Evolutionary conservation across 495 filamentous ascomycete genomes (phyloP).

Genomic region (Aspergillus homomorphus): DNA sequence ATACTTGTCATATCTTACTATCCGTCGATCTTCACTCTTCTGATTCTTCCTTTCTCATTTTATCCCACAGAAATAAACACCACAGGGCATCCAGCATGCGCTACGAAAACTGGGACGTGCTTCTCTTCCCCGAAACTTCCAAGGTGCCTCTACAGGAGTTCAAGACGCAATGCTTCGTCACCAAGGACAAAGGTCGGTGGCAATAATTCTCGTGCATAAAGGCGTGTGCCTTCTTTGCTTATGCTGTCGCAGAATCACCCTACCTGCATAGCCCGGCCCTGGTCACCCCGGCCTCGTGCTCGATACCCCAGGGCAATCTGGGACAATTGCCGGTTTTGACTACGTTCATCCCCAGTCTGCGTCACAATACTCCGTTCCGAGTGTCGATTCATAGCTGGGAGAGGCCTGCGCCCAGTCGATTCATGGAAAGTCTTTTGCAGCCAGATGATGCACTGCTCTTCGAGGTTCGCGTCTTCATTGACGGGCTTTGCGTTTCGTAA

Average conservation of each 20-base stretch:
- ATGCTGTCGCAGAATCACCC: constrained; percentile 28
- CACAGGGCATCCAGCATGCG: constrained; percentile 53
- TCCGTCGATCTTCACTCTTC: constrained; percentile 9
- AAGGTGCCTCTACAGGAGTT: constrained; percentile 81
- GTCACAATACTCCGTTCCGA: constrained; percentile 59
- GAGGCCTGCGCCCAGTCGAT: constrained; percentile 59
- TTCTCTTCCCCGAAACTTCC: constrained; percentile 66
- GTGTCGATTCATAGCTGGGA: constrained; percentile 82
- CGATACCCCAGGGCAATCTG: constrained; percentile 29
- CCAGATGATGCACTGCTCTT: constrained; percentile 59
- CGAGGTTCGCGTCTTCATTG: constrained; percentile 67
- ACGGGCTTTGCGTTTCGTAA: constrained; percentile 65
- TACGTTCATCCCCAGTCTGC: constrained; percentile 70
- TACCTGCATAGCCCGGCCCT: constrained; percentile 34
- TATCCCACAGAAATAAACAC: constrained; percentile 12
- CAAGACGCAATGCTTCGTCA: constrained; percentile 75
- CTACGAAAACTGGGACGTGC: constrained; percentile 82
- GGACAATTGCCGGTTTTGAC: constrained; percentile 66
- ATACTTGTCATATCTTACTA: constrained; percentile 21
- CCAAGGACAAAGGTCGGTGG: constrained; percentile 59
- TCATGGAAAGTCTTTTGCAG: constrained; percentile 58
- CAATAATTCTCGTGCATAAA: not conserved
- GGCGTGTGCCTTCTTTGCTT: not conserved
- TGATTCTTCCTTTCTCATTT: constrained; percentile 20
- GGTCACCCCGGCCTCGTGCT: constrained; percentile 26